A percentile compares a stretch with the other conserved stretches of the same genome.
Evolutionary conservation across 805 yeast genomes (phyloP).

Genomic region (Scheffersomyces stipitis): DNA sequence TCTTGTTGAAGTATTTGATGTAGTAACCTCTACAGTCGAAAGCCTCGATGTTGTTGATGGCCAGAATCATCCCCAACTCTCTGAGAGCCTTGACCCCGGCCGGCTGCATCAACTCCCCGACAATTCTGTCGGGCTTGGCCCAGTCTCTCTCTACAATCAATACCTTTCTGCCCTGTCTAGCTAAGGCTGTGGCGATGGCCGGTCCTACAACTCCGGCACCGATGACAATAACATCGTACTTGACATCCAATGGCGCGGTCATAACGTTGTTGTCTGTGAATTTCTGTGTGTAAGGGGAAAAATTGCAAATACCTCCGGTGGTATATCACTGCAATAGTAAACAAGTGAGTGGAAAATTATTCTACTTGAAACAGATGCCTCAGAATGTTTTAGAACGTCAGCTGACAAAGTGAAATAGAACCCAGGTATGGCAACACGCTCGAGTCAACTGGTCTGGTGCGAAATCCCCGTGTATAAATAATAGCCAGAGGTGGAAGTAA

Average conservation of each 20-base stretch:
- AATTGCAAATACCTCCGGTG: no score
- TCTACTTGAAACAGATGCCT: no score
- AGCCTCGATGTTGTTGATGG: constrained; percentile 76
- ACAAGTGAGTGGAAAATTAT: no score
- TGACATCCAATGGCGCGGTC: not conserved
- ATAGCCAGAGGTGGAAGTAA: no score
- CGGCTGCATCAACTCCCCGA: constrained; percentile 96
- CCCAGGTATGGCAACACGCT: no score
- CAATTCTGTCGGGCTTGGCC: constrained; percentile 91
- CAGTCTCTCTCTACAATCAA: constrained; percentile 83
- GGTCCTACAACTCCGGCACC: constrained; percentile 99
- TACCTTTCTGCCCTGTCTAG: constrained; percentile 85
- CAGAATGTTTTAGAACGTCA: no score
- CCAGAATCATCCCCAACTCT: constrained; percentile 78
- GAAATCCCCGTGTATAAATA: no score
- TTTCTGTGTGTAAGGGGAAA: no score
- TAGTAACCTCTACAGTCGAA: constrained; percentile 77
- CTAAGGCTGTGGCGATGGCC: constrained; percentile 83
- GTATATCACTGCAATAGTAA: no score
- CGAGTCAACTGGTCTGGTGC: no score
- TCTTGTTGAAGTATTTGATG: constrained; percentile 61
- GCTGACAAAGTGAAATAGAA: no score
- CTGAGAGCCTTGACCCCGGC: constrained; percentile 86
- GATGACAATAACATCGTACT: constrained; percentile 80
- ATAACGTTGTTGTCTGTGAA: no score